These are phyloP conservation scores for Pseudogymnoascus sp. DNA, from an alignment of 2,329 filamentous ascomycete genomes.

Conservation along the genomic window DNA sequence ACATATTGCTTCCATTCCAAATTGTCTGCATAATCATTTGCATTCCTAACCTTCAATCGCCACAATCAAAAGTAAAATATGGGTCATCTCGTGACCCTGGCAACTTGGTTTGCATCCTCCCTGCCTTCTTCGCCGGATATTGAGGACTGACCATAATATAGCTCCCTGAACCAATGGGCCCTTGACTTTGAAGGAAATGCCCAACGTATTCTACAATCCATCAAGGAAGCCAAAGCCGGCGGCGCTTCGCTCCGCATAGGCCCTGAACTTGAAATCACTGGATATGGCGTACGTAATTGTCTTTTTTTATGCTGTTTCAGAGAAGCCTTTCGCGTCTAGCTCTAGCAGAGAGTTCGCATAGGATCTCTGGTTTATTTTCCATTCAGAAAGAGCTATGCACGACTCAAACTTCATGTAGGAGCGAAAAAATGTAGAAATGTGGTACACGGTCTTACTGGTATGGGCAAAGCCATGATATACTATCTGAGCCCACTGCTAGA, in stretches of 20 bases:
- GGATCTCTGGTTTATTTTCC: neutral
- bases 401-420: neutral
- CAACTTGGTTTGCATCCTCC: conserved; percentile 26
- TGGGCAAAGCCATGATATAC: neutral
- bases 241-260: conserved; percentile 50
- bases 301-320: neutral
- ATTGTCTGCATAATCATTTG: neutral
- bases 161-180: conserved; percentile 39
- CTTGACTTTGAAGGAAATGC: conserved; percentile 55
- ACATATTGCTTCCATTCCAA: neutral
- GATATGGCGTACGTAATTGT: conserved; percentile 9
- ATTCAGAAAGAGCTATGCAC: neutral
- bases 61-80: conserved; percentile 17
- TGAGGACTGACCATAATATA: conserved; percentile 9
- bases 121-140: neutral
- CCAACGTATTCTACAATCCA: conserved; percentile 51
- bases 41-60: neutral
- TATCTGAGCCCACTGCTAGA: neutral
- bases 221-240: conserved; percentile 45
- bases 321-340: conserved; percentile 12
- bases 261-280: conserved; percentile 34
- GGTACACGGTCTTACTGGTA: neutral
- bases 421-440: neutral
- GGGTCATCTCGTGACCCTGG: conserved; percentile 36
- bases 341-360: neutral